Percentiles rank a stretch among this genome's conserved stretches.
phyloP scores from a whole-genome alignment of 345 rosid genomes.

The Salix viminalis region DNA sequence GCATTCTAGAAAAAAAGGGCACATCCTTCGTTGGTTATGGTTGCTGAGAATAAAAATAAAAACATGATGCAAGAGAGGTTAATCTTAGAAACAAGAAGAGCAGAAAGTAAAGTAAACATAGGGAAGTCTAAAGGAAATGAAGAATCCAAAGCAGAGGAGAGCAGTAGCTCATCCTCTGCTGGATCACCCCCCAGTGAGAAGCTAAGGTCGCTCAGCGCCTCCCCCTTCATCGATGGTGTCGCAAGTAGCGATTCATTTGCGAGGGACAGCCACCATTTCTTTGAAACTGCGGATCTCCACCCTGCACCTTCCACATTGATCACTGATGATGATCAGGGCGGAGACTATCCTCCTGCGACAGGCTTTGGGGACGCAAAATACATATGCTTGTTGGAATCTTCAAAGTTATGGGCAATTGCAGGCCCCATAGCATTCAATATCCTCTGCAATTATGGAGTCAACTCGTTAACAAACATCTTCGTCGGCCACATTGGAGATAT shows the following conservation, averaged over 20 bases:
- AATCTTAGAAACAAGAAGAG: not conserved
- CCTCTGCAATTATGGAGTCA: conserved; percentile 78
- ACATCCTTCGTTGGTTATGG: not conserved
- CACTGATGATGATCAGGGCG: conserved; percentile 24
- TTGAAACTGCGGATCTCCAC: conserved; percentile 50
- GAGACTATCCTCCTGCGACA: conserved; percentile 51
- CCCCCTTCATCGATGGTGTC: conserved; percentile 21
- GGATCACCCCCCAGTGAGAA: conserved; percentile 18
- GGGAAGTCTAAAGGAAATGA: conserved; percentile 41
- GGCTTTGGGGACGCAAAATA: conserved; percentile 44
- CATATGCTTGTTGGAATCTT: conserved; percentile 47
- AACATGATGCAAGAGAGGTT: not conserved
- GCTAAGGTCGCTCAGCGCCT: not conserved
- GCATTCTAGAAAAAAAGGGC: not conserved
- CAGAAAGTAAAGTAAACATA: conserved; percentile 25
- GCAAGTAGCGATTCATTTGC: not conserved
- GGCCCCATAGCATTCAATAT: conserved; percentile 90
- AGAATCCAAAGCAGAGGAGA: conserved; percentile 31
- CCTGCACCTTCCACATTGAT: conserved; percentile 52
- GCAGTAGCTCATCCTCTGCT: conserved; percentile 31
- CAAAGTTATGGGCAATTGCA: conserved; percentile 75
- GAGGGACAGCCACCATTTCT: conserved; percentile 8
- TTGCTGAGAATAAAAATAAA: not conserved
- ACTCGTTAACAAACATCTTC: conserved; percentile 85
- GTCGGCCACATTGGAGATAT: conserved; percentile 86